Evolutionary conservation across 371 early-diverging fungal genomes (phyloP).

Genomic region (Mucor mucedo): DNA sequence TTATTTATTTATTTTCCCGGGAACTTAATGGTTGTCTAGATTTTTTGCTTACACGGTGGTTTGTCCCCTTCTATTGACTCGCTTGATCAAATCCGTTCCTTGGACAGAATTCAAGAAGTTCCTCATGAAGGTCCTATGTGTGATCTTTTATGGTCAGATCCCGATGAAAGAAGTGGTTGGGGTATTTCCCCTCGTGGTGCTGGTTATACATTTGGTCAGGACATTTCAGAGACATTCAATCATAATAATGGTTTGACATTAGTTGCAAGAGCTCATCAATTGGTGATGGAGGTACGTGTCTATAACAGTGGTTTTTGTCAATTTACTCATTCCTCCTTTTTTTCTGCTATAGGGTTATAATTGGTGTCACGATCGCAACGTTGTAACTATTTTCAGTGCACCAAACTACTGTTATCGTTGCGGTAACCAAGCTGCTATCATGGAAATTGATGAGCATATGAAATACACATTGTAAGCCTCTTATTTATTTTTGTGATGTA

Average conservation of each 20-base stretch:
- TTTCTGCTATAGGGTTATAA: slow-evolving; percentile 79
- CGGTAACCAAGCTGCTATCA: slow-evolving; percentile 98
- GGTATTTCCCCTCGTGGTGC: slow-evolving; percentile 98
- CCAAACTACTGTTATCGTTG: slow-evolving; percentile 99
- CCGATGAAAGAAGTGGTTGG: slow-evolving; percentile 98
- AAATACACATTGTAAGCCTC: slow-evolving; percentile 91
- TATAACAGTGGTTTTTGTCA: background rate
- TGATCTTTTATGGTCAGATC: slow-evolving; percentile 99
- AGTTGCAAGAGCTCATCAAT: slow-evolving; percentile 97
- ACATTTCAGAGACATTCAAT: slow-evolving; percentile 97
- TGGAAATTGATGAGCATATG: slow-evolving; percentile 93
- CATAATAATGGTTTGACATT: slow-evolving; percentile 94
- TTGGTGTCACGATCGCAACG: slow-evolving; percentile 97
- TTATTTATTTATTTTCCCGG: background rate
- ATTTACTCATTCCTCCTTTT: background rate
- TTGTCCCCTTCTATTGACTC: slow-evolving; percentile 97
- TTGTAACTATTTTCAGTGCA: slow-evolving; percentile 99
- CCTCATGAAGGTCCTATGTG: slow-evolving; percentile 99
- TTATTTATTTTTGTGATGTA: background rate
- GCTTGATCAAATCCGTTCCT: slow-evolving; percentile 96
- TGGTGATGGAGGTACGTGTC: slow-evolving; percentile 70
- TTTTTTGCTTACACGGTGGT: slow-evolving; percentile 99
- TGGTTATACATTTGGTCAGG: slow-evolving; percentile 98
- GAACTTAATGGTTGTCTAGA: slow-evolving; percentile 31
- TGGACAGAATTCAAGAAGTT: slow-evolving; percentile 98